Conservation (phyloP, 257 asterid genomes). For the Catharanthus roseus region DNA sequence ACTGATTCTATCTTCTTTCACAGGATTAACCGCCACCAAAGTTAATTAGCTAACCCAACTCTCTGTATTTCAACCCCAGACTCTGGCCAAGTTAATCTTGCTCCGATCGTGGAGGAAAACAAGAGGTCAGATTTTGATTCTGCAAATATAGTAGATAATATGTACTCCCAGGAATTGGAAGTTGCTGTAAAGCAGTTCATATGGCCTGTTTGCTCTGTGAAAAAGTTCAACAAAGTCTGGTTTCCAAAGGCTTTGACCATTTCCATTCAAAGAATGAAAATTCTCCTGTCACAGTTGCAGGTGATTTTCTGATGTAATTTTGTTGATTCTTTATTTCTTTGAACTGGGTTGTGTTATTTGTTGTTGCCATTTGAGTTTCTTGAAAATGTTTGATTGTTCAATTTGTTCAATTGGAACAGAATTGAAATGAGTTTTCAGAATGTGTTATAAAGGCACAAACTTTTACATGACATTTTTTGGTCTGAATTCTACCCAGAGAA, state of each 20-base stretch:
- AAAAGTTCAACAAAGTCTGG: conserved; percentile 45
- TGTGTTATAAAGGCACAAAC: not conserved
- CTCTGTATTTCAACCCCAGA: conserved; percentile 18
- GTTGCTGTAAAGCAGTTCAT: conserved; percentile 81
- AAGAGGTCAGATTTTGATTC: conserved; percentile 21
- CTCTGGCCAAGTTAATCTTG: conserved; percentile 17
- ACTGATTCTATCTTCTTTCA: conserved; percentile 8
- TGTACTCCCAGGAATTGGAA: conserved; percentile 42
- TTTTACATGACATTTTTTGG: not conserved
- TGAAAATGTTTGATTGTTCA: not conserved
- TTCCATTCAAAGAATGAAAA: conserved; percentile 63
- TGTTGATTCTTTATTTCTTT: not conserved
- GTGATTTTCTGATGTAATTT: conserved; percentile 25
- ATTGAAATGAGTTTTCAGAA: too few species aligned
- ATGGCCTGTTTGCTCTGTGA: conserved; percentile 69
- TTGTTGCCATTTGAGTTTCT: not conserved
- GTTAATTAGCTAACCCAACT: conserved; percentile 9
- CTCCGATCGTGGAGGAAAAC: conserved; percentile 30
- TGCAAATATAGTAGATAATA: conserved; percentile 6
- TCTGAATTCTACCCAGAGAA: not conserved
- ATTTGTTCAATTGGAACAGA: not conserved
- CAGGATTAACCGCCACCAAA: conserved; percentile 10
- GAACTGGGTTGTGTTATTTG: not conserved
- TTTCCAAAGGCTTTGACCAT: conserved; percentile 26
- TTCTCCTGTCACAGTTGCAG: conserved; percentile 80